phyloP scores from a whole-genome alignment of 2,329 filamentous ascomycete genomes.

The Pleurostoma richardsiae region DNA sequence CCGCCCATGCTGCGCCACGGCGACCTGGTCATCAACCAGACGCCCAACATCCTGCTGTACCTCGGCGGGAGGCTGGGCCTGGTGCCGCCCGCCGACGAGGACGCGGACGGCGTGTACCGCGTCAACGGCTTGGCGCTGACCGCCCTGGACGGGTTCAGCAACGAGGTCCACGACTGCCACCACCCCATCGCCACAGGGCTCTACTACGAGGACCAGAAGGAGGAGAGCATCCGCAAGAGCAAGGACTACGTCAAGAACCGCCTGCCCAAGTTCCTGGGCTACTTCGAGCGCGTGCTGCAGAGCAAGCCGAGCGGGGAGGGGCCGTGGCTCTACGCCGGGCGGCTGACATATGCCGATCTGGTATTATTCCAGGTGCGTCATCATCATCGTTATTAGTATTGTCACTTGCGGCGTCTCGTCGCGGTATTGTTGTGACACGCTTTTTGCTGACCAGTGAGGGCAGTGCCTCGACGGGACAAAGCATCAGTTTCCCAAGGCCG shows the following conservation, averaged over 20 bases:
- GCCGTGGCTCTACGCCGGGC: constrained; percentile 61
- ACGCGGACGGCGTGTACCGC: constrained; percentile 42
- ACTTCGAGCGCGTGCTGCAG: constrained; percentile 62
- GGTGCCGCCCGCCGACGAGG: constrained; percentile 34
- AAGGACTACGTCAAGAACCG: constrained; percentile 54
- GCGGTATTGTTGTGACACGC: not conserved
- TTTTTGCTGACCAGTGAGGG: constrained; percentile 3
- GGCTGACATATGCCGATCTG: constrained; percentile 67
- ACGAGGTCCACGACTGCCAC: constrained; percentile 71
- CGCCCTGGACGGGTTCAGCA: constrained; percentile 63
- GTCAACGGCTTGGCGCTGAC: constrained; percentile 63
- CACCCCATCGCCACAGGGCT: constrained; percentile 57
- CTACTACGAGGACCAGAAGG: constrained; percentile 74
- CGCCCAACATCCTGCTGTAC: constrained; percentile 68
- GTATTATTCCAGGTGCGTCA: constrained; percentile 64
- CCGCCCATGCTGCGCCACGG: constrained; percentile 63
- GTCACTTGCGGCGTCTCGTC: not conserved
- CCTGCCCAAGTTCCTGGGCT: constrained; percentile 67
- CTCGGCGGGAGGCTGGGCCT: constrained; percentile 58
- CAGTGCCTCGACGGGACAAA: constrained; percentile 52
- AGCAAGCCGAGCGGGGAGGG: constrained; percentile 51
- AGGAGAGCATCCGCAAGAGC: constrained; percentile 54
- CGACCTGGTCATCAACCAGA: constrained; percentile 60
- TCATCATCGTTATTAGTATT: not conserved
- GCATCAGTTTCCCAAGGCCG: constrained; percentile 67